Evolutionary conservation across 2,329 filamentous ascomycete species (phyloP).

Genomic region (Botrytis porri): DNA sequence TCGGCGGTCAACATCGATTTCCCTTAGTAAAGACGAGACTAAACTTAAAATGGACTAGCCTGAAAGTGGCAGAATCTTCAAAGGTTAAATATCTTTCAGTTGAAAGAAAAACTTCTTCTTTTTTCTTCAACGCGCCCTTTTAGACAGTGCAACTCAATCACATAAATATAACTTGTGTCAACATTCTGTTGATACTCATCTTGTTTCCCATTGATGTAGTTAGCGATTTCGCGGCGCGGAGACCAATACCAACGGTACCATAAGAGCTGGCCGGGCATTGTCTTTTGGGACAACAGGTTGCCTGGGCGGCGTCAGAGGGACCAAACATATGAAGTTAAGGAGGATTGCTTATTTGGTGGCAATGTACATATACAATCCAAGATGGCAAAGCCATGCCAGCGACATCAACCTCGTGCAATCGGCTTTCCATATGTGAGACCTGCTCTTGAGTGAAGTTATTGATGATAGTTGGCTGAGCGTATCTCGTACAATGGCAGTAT

Average conservation of each 20-base stretch:
- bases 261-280: slow-evolving; percentile 56
- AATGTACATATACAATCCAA: background rate
- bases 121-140: slow-evolving; percentile 63
- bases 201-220: slow-evolving; percentile 59
- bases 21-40: background rate
- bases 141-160: slow-evolving; percentile 83
- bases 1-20: background rate
- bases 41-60: slow-evolving; percentile 1
- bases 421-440: background rate
- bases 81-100: slow-evolving; percentile 13
- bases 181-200: slow-evolving; percentile 66
- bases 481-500: background rate
- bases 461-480: background rate
- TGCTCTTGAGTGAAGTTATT: background rate
- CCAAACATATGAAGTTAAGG: slow-evolving; percentile 52
- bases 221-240: slow-evolving; percentile 59
- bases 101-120: slow-evolving; percentile 23
- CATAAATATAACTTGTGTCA: slow-evolving; percentile 52
- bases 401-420: background rate
- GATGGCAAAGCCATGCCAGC: background rate
- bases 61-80: background rate
- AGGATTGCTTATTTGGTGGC: background rate
- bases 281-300: slow-evolving; percentile 49
- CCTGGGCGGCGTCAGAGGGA: slow-evolving; percentile 83
- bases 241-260: slow-evolving; percentile 50